These are phyloP conservation scores for Hydnum rufescens DNA, from an alignment of 768 basidiomycete genomes.

Conservation along the genomic window DNA sequence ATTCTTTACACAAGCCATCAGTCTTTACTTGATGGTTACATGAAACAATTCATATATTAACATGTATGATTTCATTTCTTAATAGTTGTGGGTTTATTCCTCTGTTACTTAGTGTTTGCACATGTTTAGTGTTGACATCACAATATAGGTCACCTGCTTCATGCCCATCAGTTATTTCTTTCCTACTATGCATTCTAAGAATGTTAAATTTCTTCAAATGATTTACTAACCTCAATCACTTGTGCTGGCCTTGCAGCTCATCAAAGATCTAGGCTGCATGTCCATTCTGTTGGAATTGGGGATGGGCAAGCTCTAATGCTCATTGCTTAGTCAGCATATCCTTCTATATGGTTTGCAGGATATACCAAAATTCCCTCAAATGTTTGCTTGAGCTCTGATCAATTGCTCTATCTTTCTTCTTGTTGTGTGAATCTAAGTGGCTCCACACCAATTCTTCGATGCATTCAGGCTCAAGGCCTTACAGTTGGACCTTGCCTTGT, in stretches of 20 bases:
- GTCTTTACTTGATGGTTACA: background rate
- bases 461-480: constrained; percentile 1
- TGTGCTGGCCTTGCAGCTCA: background rate
- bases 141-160: constrained; percentile 30
- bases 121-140: background rate
- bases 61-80: background rate
- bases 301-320: too few species aligned
- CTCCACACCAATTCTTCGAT: too few species aligned
- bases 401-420: too few species aligned
- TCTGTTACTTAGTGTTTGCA: too few species aligned
- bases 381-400: too few species aligned
- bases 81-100: too few species aligned
- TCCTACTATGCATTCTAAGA: constrained; percentile 18
- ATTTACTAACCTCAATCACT: background rate
- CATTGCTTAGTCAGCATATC: too few species aligned
- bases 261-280: background rate
- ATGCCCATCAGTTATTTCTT: constrained; percentile 38
- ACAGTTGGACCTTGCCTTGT: background rate
- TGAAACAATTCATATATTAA: background rate
- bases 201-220: background rate
- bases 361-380: too few species aligned
- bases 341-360: too few species aligned
- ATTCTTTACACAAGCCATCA: background rate
- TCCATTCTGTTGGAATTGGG: too few species aligned
- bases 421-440: too few species aligned